These are phyloP conservation scores for Esteya vermicola DNA, from an alignment of 2,329 filamentous ascomycete genomes.

Conservation along the genomic window DNA sequence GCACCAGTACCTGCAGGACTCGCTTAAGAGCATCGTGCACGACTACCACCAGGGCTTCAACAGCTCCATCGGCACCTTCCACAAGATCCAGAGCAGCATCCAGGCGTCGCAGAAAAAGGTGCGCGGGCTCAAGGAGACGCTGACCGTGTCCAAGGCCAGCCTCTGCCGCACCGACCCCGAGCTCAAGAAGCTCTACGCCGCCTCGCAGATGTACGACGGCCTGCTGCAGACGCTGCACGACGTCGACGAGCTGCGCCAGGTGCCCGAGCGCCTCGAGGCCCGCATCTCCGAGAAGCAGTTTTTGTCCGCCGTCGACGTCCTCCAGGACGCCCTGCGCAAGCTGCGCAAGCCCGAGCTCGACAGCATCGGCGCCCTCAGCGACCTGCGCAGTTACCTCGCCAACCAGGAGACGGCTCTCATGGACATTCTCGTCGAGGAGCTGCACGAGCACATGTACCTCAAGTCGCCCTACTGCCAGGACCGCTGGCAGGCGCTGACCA, in stretches of 20 bases:
- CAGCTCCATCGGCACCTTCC: constrained; percentile 95
- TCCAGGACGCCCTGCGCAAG: constrained; percentile 74
- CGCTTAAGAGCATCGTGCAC: constrained; percentile 88
- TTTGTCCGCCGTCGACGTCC: constrained; percentile 76
- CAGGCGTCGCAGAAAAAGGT: constrained; percentile 78
- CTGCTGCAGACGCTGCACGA: constrained; percentile 72
- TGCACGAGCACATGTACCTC: constrained; percentile 93
- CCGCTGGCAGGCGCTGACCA: constrained; percentile 74
- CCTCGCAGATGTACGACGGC: constrained; percentile 81
- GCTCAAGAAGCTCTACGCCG: constrained; percentile 73
- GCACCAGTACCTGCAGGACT: constrained; percentile 79
- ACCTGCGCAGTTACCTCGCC: constrained; percentile 73
- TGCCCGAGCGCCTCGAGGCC: constrained; percentile 86
- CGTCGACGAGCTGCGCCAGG: constrained; percentile 73
- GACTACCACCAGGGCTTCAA: constrained; percentile 99
- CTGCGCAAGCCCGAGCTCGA: constrained; percentile 81
- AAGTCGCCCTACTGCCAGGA: constrained; percentile 97
- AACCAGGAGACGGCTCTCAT: constrained; percentile 88
- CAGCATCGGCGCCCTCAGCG: constrained; percentile 74
- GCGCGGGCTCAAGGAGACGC: constrained; percentile 66
- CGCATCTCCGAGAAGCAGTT: constrained; percentile 95
- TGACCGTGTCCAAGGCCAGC: constrained; percentile 65
- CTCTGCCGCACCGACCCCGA: constrained; percentile 80
- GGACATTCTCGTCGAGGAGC: constrained; percentile 91
- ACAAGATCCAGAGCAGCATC: constrained; percentile 94